Evolutionary conservation across 2,329 filamentous ascomycete genomes (phyloP), one percentile per base, ranked within the genome.

Genomic region (Elsinoe australis): DNA sequence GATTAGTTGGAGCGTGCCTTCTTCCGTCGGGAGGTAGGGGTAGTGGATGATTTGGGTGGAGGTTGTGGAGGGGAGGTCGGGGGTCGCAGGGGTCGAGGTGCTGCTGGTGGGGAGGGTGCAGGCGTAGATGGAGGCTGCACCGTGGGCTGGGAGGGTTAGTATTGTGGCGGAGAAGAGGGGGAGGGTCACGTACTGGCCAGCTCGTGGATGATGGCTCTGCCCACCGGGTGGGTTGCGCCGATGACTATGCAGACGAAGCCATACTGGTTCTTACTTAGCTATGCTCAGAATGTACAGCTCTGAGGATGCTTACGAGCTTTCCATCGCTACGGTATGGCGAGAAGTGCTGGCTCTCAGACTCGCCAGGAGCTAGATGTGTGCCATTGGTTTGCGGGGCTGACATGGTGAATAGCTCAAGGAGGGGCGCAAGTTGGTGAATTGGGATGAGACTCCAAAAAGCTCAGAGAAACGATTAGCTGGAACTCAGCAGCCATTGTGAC

Each of bases 171-270:
- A 19, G 10, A 22, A 15, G 47, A 9, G n/a, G 15, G 14, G 26
- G 17, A 7, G 9, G 3, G 12, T 34, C 14, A 49, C 65, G 44
- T 55, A 76, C 76, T 71, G 53, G 78, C 79, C 31, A 82, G 65
- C 58, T 82, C 79, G 33, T 68, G 62, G 14, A 78, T 72, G 49
- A 82, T 79, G 19, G 78, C 77, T 54, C 71, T 71, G 6, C 79
- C 79, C 10, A 82, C 70, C 1, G 78, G 74, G 56, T 79, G 75
- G 1, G 74, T 74, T 18, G 78, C 76, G 10, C 78, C 78, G 1
- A 78, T 80, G 4, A 82, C 78, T 10, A 82, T 72, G 55, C 79
- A 82, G 15, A 82, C 74, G 55, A 82, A 82, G 34, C 79, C 79
- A 61, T 81, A 78, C 71, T 78, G n/a, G n/a, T n/a, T n/a, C n/a